Conservation (phyloP, 768 basidiomycete genomes). For the Cantharellus cinnabarinus region DNA sequence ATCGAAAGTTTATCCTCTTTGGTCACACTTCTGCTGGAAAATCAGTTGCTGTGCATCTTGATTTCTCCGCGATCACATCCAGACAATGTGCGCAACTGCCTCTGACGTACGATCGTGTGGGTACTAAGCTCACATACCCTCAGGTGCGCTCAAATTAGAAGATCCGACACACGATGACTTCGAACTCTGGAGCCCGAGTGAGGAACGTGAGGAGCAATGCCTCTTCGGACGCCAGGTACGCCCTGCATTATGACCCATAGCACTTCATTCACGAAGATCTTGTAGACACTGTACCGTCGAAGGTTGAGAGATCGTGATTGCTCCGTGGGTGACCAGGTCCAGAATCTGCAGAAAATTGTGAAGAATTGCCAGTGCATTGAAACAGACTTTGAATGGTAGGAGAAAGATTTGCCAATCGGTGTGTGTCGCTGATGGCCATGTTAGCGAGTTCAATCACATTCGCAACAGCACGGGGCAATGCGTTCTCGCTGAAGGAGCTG, state of each 20-base stretch:
- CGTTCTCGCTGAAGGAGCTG: constrained; percentile 51
- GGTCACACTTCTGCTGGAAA: constrained; percentile 29
- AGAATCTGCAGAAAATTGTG: constrained; percentile 35
- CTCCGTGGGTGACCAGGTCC: constrained; percentile 47
- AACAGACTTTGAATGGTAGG: constrained; percentile 88
- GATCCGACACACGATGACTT: constrained; percentile 80
- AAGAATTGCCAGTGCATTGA: constrained; percentile 51
- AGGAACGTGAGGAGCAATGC: constrained; percentile 70
- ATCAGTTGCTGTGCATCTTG: constrained; percentile 63
- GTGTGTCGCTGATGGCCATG: neutral
- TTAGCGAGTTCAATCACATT: constrained; percentile 81
- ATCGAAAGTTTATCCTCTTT: constrained; percentile 73
- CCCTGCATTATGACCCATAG: neutral
- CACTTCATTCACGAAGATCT: neutral
- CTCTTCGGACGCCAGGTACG: constrained; percentile 77
- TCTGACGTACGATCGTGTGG: constrained; percentile 5
- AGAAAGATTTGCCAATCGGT: neutral
- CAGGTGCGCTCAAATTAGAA: constrained; percentile 49
- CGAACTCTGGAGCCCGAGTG: constrained; percentile 90
- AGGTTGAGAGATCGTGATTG: constrained; percentile 63
- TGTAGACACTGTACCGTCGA: constrained; percentile 77
- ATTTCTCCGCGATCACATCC: constrained; percentile 62
- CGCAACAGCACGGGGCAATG: constrained; percentile 52
- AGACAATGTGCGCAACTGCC: constrained; percentile 39
- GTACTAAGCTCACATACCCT: neutral